Conservation (phyloP, 257 asterid genomes). For the Nicotiana obtusifolia region DNA sequence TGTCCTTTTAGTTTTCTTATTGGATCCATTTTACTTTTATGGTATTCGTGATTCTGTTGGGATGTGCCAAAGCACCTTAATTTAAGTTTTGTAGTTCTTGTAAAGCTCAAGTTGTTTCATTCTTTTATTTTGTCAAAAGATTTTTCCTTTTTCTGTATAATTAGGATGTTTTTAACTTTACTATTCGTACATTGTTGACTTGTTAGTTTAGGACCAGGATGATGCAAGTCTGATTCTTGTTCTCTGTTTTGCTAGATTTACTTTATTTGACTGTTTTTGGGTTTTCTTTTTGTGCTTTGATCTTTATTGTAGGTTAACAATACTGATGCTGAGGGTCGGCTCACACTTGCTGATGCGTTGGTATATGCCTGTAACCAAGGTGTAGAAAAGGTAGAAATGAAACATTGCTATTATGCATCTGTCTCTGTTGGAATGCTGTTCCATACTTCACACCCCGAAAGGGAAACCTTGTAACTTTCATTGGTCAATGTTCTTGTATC, state of each 20-base stretch:
- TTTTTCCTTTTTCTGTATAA: not conserved
- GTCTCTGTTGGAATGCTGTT: not conserved
- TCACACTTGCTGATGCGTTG: slow-evolving; percentile 96
- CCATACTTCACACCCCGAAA: not conserved
- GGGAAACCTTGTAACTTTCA: not conserved
- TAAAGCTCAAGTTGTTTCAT: not conserved
- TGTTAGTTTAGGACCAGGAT: not conserved
- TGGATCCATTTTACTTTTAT: not conserved
- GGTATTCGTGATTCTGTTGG: not conserved
- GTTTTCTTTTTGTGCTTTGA: not conserved
- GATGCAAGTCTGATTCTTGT: not conserved
- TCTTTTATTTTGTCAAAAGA: not conserved
- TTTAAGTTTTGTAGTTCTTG: not conserved
- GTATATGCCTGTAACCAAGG: slow-evolving; percentile 97
- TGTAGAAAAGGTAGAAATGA: slow-evolving; percentile 70
- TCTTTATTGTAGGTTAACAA: slow-evolving; percentile 62
- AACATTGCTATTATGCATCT: not conserved
- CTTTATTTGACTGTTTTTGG: not conserved
- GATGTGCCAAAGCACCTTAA: not conserved
- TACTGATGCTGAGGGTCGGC: slow-evolving; percentile 99
- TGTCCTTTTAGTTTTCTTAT: not conserved
- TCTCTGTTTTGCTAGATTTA: not conserved
- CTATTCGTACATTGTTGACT: not conserved
- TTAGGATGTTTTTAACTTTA: not conserved
- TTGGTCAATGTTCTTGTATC: not conserved